Base-by-base conservation (phyloP, 352 stramenopile genomes). In the Globisporangium solare region DNA sequence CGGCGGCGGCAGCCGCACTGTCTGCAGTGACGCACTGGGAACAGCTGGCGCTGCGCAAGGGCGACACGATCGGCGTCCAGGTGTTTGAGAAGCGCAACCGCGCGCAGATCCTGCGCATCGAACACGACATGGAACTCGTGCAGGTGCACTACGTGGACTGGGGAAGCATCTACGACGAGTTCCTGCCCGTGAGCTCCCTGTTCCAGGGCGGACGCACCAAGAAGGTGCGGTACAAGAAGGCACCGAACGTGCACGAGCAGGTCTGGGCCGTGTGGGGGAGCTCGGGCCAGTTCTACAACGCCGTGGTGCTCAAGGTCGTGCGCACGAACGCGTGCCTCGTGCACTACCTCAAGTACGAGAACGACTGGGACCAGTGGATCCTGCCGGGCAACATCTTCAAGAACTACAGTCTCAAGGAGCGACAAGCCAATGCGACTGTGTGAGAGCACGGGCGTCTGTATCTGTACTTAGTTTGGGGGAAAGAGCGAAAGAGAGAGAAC, bases 321-420 rank as follows among this genome's bases (percentile, higher is more conserved):
- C 77, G 73, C 56, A 82, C 81, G 2, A 88, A 89, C 54, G 79
- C 81, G 6, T 89, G 79, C 59, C 72, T 81, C 42, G 81, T 92
- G 71, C 81, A 92, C 66, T 92, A 89, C 56, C 68, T 89, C 59
- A 89, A 92, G 71, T 89, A 82, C 52, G 77, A 92, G 56, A 88
- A 88, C 53, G 79, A 92, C 67, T 92, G 81, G 81, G 78, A 92
- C 69, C 81, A 92, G 56, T 92, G 81, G 81, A 65, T 92, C 41
- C 61, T 92, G 17, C 81, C 81, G 1, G 76, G 78, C 41, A 80
- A 89, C 58, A 92, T 92, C 40, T 92, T 89, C 62, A 79, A 76
- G 54, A 92, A 92, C 66, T 88, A 88, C 41, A 64, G 57, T 43
- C 37, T 63, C 20, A 63, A 63, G 18, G 35, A 53, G 40, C 32